Percentiles rank a stretch among this genome's conserved stretches.
Evolutionary conservation across 805 yeast genomes (phyloP).

Genomic region (Metschnikowia drakensbergensis): DNA sequence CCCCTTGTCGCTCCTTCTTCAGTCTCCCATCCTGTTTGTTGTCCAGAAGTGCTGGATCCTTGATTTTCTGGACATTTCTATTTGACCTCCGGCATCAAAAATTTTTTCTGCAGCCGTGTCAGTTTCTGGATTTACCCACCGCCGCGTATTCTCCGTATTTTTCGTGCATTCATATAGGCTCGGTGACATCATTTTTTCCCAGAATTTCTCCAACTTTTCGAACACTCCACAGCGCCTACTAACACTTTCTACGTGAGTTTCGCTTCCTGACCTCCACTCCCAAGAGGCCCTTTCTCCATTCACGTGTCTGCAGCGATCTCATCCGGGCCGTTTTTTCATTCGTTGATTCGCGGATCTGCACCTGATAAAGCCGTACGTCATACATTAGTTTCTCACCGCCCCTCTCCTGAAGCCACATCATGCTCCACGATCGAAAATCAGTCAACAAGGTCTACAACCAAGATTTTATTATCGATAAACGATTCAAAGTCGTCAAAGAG

Average conservation of each 20-base stretch:
- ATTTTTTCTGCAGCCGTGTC: neutral
- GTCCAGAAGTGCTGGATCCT: neutral
- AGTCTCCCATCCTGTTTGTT: neutral
- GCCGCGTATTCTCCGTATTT: neutral
- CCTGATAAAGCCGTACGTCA: neutral
- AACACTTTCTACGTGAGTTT: neutral
- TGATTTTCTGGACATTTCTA: neutral
- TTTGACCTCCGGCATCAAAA: neutral
- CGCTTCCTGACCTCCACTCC: neutral
- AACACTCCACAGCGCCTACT: neutral
- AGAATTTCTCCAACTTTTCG: neutral
- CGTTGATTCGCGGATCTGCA: constrained; percentile 1
- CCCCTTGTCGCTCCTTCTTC: neutral
- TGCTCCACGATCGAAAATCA: constrained; percentile 29
- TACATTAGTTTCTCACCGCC: neutral
- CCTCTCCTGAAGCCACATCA: constrained; percentile 3
- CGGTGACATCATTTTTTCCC: constrained; percentile 1
- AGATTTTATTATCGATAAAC: constrained; percentile 84
- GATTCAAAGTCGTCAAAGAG: constrained; percentile 87
- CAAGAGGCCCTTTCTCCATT: neutral
- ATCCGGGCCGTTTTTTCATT: neutral
- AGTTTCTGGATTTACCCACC: neutral
- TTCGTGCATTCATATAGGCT: neutral
- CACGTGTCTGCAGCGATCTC: neutral
- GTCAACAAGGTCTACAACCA: constrained; percentile 57